A percentile compares a stretch with the other conserved stretches of the same genome.
These are phyloP conservation scores for Pythium grandisporangium DNA, from an alignment of 352 stramenopile genomes.

Conservation along the genomic window DNA sequence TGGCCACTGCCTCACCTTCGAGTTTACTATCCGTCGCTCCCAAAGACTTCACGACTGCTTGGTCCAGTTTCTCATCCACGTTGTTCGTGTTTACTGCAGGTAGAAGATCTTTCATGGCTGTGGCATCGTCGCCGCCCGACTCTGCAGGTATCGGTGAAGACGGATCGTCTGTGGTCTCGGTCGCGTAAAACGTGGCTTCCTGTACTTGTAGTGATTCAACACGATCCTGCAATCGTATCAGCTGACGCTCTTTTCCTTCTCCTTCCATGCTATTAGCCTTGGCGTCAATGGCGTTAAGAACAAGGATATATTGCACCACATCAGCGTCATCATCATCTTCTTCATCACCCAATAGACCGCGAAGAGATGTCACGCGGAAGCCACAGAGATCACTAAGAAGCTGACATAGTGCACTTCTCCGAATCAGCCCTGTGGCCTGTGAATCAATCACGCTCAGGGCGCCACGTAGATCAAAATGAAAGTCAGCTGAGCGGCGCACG, in stretches of 20 bases:
- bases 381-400: slow-evolving; percentile 5
- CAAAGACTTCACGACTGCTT: too few species aligned
- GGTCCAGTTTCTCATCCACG: too few species aligned
- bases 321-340: background rate
- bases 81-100: too few species aligned
- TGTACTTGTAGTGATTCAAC: slow-evolving; percentile 7
- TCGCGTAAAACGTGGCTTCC: slow-evolving; percentile 7
- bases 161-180: too few species aligned
- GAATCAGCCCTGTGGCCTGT: slow-evolving; percentile 2
- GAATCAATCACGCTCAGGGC: slow-evolving; percentile 5
- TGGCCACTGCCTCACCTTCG: too few species aligned
- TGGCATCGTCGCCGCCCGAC: too few species aligned
- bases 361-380: slow-evolving; percentile 1
- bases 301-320: slow-evolving; percentile 5
- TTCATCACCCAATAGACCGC: slow-evolving; percentile 1
- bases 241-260: background rate
- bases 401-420: slow-evolving; percentile 1
- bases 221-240: slow-evolving; percentile 1
- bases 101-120: too few species aligned
- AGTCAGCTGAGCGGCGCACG: background rate
- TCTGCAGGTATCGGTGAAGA: too few species aligned
- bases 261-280: background rate
- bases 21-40: too few species aligned
- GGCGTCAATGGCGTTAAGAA: slow-evolving; percentile 7
- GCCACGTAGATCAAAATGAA: slow-evolving; percentile 2